Percentiles rank a stretch among this genome's conserved stretches.
Evolutionary conservation across 805 yeast genomes (phyloP).

Genomic region (Myxozyma udenii): DNA sequence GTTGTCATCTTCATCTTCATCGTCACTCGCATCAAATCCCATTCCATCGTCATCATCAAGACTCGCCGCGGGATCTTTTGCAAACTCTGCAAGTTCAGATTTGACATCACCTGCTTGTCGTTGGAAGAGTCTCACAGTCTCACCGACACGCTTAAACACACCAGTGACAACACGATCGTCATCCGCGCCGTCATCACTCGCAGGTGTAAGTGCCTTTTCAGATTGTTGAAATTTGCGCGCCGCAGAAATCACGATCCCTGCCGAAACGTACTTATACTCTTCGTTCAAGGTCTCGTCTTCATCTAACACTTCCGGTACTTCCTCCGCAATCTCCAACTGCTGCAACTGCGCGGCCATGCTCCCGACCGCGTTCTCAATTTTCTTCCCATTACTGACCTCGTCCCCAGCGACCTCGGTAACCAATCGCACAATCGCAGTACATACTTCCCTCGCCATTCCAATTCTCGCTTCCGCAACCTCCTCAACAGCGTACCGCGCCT

Average conservation of each 20-base stretch:
- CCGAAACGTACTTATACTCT: conserved; percentile 14
- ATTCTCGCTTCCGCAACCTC: conserved; percentile 5
- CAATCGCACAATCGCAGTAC: conserved; percentile 9
- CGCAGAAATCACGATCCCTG: conserved; percentile 16
- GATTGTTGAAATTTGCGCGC: conserved; percentile 8
- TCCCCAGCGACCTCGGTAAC: conserved; percentile 14
- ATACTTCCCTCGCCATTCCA: conserved; percentile 6
- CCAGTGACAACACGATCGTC: background rate
- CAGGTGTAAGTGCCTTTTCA: conserved; percentile 6
- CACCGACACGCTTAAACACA: background rate
- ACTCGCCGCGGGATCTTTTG: conserved; percentile 11
- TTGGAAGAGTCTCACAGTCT: background rate
- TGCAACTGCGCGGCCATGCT: background rate
- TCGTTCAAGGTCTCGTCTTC: conserved; percentile 1
- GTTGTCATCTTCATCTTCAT: conserved; percentile 6
- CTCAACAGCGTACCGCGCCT: conserved; percentile 7
- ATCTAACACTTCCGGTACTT: background rate
- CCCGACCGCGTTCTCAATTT: background rate
- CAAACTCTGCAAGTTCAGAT: conserved; percentile 15
- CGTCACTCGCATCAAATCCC: conserved; percentile 3
- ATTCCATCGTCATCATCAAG: conserved; percentile 3
- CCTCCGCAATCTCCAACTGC: background rate
- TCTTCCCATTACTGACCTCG: background rate
- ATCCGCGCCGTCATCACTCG: background rate
- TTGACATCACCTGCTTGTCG: conserved; percentile 12